Base-by-base conservation (phyloP, 2,329 filamentous ascomycete species). In the Clarireedia sp. region DNA sequence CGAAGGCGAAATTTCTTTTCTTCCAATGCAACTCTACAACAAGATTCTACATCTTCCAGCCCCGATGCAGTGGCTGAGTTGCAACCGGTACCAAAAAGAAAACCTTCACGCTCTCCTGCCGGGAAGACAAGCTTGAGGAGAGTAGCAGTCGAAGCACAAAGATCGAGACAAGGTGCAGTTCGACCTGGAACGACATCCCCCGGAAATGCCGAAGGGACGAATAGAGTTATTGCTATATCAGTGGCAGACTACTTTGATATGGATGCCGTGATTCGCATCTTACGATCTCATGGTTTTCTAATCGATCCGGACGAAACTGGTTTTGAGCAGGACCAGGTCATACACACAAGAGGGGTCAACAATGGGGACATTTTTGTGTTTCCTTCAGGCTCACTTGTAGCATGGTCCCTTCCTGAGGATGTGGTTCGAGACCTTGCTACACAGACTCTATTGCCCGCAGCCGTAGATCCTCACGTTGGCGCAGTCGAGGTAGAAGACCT, bases 291-390 rank as follows among this genome's bases (percentile, higher is more conserved):
- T 66, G 80, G 80, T 48, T 85, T 84, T 66, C 71, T 73, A 41
- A 77, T 85, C 52, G 81, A 86, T 63, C 82, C 82, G 2, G 80
- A 86, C 62, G 73, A 71, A 48, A 82, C 78, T 12, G 79, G 76
- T 14, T 84, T 86, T 62, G 80, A 84, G 61, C 73, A 76, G 47
- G 75, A 75, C 60, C 81, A 85, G 64, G 81, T 86, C 5, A 78
- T 86, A 48, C 82, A 86, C 65, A 82, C 81, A 6, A 74, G 80
- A 51, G 76, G 77, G 8, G 75, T 78, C 57, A 79, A 82, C 67
- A 77, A 82, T 56, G 91, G 90, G 36, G 94, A 99, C 72, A 83
- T 97, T 50, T 97, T 97, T 68, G 85, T 99, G 55, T 99, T 99
- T 63, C 90, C 92, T 8, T 96, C 91, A 0, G 94, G 94, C 10